phyloP scores from a whole-genome alignment of 2,329 filamentous ascomycete species.

The Apiospora hydei region DNA sequence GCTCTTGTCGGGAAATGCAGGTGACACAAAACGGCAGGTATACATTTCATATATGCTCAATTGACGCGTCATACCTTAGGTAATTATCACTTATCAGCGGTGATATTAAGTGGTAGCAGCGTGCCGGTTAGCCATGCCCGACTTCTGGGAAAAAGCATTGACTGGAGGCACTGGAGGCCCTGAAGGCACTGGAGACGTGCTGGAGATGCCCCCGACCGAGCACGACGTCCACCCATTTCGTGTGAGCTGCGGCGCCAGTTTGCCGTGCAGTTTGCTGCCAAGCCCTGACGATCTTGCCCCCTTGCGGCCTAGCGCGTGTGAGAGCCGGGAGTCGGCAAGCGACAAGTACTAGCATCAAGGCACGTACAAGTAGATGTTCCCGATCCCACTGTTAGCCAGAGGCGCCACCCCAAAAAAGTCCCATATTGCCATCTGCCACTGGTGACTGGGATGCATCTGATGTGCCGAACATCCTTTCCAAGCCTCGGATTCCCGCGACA shows the following conservation, averaged over 20 bases:
- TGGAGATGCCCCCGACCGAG: not conserved
- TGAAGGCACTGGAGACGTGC: not conserved
- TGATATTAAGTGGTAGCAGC: not conserved
- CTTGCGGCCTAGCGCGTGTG: not conserved
- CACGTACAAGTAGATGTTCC: not conserved
- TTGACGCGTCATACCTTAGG: slow-evolving; percentile 17
- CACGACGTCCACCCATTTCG: not conserved
- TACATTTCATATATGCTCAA: not conserved
- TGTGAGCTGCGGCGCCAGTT: slow-evolving; percentile 15
- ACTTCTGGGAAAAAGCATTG: not conserved
- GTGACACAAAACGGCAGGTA: slow-evolving; percentile 1
- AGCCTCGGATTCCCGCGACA: not conserved
- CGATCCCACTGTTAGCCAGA: slow-evolving; percentile 18
- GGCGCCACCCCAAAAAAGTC: slow-evolving; percentile 6
- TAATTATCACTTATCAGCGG: slow-evolving; percentile 10
- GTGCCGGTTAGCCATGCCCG: slow-evolving; percentile 22
- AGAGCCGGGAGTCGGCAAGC: slow-evolving; percentile 20
- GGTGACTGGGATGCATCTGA: not conserved
- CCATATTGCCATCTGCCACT: not conserved
- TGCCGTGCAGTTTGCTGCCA: slow-evolving; percentile 19
- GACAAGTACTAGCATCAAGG: not conserved
- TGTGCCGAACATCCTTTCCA: slow-evolving; percentile 13
- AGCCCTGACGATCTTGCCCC: not conserved
- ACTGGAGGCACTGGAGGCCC: not conserved
- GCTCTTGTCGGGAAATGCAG: not conserved